A percentile compares a stretch with the other conserved stretches of the same genome.
Evolutionary conservation across 2,329 filamentous ascomycete genomes (phyloP).

Genomic region (Macrophomina pseudophaseolina): DNA sequence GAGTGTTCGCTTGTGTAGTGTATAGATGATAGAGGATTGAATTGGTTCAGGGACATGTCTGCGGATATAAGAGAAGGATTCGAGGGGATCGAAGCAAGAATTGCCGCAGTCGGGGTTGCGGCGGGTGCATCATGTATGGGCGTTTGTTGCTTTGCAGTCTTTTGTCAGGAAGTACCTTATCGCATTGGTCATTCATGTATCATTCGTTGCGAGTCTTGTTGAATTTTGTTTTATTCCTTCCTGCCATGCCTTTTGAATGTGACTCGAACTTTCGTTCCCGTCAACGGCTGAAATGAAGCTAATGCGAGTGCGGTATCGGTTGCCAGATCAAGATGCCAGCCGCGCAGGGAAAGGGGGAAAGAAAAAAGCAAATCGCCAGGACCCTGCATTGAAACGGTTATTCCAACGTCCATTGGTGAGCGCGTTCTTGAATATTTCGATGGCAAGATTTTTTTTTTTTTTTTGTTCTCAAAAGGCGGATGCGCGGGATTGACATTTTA

Average conservation of each 20-base stretch:
- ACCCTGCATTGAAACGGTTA: constrained; percentile 18
- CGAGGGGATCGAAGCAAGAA: too few relatives aligned
- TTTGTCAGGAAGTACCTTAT: background rate
- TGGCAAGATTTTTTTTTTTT: background rate
- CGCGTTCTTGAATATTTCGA: background rate
- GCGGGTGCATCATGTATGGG: constrained; percentile 4
- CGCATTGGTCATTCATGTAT: background rate
- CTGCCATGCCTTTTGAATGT: background rate
- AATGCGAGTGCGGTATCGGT: background rate
- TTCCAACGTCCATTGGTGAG: constrained; percentile 8
- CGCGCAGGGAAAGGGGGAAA: background rate
- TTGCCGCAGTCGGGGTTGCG: background rate
- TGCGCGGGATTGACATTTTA: too few relatives aligned
- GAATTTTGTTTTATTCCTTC: background rate
- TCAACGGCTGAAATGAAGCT: background rate
- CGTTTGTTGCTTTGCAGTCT: background rate
- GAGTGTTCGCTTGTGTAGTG: background rate
- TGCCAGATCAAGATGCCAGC: background rate
- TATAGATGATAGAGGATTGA: constrained; percentile 11
- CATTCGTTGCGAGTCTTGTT: background rate
- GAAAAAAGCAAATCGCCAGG: constrained; percentile 1
- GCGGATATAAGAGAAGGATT: background rate
- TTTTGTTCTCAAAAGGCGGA: too few relatives aligned
- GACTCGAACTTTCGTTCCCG: background rate
- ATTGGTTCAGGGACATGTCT: background rate